Evolutionary conservation across 306 rosid genomes (phyloP).

Genomic region (Pyrus communis): DNA sequence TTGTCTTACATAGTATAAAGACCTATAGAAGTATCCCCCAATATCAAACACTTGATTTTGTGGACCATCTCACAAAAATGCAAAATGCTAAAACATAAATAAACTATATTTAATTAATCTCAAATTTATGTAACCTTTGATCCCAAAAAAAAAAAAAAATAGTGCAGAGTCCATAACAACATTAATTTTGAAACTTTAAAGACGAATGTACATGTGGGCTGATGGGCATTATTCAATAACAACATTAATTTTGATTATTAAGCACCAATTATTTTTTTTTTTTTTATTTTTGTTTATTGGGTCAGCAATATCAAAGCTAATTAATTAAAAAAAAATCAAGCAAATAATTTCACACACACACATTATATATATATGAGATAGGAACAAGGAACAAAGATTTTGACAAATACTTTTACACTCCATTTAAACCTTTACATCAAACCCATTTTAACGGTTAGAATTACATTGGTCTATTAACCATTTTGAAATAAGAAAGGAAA

Average conservation of each 20-base stretch:
- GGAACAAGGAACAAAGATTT: no score
- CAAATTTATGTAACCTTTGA: no score
- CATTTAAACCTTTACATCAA: no score
- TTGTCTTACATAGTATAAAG: background rate
- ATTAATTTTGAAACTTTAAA: background rate
- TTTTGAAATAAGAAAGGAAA: no score
- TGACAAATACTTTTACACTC: no score
- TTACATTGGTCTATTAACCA: no score
- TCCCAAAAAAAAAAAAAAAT: background rate
- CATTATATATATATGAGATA: background rate
- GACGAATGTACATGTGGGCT: background rate
- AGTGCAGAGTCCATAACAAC: background rate
- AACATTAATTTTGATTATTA: background rate
- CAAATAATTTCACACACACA: no score
- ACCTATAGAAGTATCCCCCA: background rate
- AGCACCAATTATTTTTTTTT: background rate
- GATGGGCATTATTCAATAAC: background rate
- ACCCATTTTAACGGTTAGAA: no score
- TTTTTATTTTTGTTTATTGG: no score
- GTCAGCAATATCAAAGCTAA: no score
- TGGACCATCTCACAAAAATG: constrained; percentile 19
- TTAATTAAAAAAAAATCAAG: no score
- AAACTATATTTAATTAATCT: background rate
- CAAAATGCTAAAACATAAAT: background rate
- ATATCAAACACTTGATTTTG: constrained; percentile 5